Evolutionary conservation across 345 rosid genomes (phyloP).

Genomic region (Draba incana): DNA sequence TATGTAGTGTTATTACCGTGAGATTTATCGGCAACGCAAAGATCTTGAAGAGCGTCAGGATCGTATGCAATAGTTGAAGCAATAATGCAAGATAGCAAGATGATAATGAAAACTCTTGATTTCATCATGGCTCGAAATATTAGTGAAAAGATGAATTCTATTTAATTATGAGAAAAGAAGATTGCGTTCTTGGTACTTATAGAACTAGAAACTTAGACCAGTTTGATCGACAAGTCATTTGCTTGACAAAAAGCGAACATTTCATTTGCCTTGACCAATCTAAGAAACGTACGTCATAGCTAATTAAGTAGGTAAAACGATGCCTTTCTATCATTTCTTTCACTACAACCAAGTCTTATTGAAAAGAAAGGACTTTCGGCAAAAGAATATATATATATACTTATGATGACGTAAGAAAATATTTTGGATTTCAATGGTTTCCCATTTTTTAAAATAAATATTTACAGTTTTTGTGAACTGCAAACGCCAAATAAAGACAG

Average conservation of each 20-base stretch:
- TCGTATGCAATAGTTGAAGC: constrained; percentile 47
- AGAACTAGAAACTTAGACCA: neutral
- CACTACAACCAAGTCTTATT: constrained; percentile 23
- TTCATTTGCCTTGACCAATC: constrained; percentile 36
- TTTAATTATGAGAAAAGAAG: neutral
- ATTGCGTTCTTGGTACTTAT: constrained; percentile 21
- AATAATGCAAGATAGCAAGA: constrained; percentile 37
- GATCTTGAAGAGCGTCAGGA: constrained; percentile 72
- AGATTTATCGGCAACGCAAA: constrained; percentile 57
- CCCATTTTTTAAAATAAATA: too few species aligned
- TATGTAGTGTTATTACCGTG: constrained; percentile 24
- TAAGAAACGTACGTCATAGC: constrained; percentile 36
- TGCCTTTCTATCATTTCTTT: constrained; percentile 27
- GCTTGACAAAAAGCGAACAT: constrained; percentile 7
- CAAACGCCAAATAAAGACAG: too few species aligned
- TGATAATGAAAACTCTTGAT: constrained; percentile 10
- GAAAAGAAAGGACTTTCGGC: too few species aligned
- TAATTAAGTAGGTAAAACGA: constrained; percentile 23
- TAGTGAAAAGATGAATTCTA: neutral
- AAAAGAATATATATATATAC: too few species aligned
- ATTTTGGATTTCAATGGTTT: too few species aligned
- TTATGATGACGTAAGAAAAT: too few species aligned
- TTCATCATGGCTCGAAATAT: constrained; percentile 19
- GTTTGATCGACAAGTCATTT: constrained; percentile 21
- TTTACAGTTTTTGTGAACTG: too few species aligned